A percentile compares a stretch with the other conserved stretches of the same genome.
Evolutionary conservation across 2,329 filamentous ascomycete genomes (phyloP).

Genomic region (Juglanconis oblonga): DNA sequence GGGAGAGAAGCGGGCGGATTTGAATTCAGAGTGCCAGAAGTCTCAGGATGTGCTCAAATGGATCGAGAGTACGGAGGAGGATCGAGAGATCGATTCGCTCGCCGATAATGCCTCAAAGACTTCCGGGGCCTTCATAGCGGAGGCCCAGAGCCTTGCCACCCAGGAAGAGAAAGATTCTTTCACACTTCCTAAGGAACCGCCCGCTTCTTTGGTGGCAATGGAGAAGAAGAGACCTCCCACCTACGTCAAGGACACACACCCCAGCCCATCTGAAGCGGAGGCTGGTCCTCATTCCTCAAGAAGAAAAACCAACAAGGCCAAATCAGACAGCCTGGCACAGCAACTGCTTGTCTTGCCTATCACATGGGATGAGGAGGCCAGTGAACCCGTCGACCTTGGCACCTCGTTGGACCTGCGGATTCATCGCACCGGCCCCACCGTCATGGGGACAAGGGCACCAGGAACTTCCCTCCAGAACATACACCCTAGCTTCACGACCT

Average conservation of each 20-base stretch:
- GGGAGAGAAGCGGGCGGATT: neutral
- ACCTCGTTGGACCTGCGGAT: conserved; percentile 4
- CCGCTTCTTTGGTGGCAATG: neutral
- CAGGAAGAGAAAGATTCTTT: neutral
- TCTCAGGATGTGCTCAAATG: no score
- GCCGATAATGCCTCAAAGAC: no score
- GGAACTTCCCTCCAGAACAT: neutral
- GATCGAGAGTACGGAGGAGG: no score
- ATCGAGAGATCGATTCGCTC: no score
- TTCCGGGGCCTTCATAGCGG: no score
- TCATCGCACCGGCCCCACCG: neutral
- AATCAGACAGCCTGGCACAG: neutral
- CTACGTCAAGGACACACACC: neutral
- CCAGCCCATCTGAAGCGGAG: neutral
- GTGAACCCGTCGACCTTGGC: conserved; percentile 12
- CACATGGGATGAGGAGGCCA: conserved; percentile 6
- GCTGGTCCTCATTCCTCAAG: neutral
- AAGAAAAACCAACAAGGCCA: neutral
- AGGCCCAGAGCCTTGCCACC: no score
- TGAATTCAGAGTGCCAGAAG: neutral
- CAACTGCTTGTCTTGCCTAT: neutral
- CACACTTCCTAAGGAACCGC: no score
- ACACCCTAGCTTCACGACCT: conserved; percentile 23
- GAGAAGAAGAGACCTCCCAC: neutral
- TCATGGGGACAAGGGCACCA: neutral